A percentile compares a stretch with the other conserved stretches of the same genome.
phyloP scores from a whole-genome alignment of 176 grass and related monocot genomes.

The Phoenix roebelenii region DNA sequence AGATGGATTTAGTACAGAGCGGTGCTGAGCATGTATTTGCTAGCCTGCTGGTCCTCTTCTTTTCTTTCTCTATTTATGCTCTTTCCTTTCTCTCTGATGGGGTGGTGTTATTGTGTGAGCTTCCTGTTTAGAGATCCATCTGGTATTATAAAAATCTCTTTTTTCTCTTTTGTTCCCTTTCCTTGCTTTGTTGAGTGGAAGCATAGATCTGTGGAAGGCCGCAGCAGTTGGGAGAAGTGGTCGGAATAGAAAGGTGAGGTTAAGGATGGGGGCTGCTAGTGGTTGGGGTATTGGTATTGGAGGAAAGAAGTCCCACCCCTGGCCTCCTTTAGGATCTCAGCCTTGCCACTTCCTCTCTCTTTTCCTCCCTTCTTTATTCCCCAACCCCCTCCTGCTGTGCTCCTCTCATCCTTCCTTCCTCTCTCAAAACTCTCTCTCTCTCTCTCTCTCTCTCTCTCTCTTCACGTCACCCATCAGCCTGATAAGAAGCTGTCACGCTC shows the following conservation, averaged over 20 bases:
- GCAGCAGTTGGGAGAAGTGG: slow-evolving; percentile 6
- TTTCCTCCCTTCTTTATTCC: slow-evolving; percentile 18
- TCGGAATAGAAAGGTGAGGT: slow-evolving; percentile 8
- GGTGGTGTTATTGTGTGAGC: slow-evolving; percentile 4
- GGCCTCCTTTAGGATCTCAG: background rate
- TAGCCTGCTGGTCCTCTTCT: slow-evolving; percentile 36
- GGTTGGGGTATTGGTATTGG: slow-evolving; percentile 6
- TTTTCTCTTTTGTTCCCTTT: slow-evolving; percentile 12
- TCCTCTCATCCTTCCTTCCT: background rate
- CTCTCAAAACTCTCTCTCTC: background rate
- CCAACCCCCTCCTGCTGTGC: background rate
- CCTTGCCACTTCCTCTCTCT: slow-evolving; percentile 13
- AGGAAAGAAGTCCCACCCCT: background rate
- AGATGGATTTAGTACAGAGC: slow-evolving; percentile 51
- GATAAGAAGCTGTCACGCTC: no score
- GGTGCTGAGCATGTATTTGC: slow-evolving; percentile 24
- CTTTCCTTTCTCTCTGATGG: slow-evolving; percentile 27
- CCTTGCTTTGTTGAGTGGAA: slow-evolving; percentile 28
- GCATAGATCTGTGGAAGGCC: slow-evolving; percentile 31
- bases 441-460: slow-evolving; percentile 5
- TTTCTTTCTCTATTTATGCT: slow-evolving; percentile 45
- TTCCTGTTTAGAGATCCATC: background rate
- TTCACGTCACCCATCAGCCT: background rate
- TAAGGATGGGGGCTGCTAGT: no score
- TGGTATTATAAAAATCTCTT: background rate